Percentiles rank a stretch among this genome's conserved stretches.
Evolutionary conservation across 2,329 filamentous ascomycete genomes (phyloP).

Genomic region (Cryphonectria parasitica): DNA sequence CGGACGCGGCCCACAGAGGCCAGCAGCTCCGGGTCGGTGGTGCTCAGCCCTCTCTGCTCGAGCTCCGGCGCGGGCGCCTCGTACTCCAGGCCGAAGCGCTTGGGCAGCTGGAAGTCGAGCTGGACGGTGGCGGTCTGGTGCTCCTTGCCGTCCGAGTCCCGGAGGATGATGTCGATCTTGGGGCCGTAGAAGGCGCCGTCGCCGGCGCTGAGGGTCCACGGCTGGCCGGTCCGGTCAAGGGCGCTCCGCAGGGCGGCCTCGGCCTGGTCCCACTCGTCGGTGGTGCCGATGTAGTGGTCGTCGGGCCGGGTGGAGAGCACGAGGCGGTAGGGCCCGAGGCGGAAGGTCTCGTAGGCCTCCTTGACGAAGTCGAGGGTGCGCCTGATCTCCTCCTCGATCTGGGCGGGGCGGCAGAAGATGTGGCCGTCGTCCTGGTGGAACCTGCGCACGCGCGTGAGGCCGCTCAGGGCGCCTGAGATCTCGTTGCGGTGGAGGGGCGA

Average conservation of each 20-base stretch:
- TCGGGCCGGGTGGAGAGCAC: conserved; percentile 78
- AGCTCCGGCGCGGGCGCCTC: conserved; percentile 67
- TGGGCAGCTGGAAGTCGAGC: conserved; percentile 86
- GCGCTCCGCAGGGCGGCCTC: conserved; percentile 69
- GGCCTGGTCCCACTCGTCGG: conserved; percentile 69
- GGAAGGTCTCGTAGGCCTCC: conserved; percentile 71
- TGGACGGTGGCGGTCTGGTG: conserved; percentile 90
- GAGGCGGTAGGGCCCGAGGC: conserved; percentile 73
- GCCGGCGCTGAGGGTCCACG: conserved; percentile 76
- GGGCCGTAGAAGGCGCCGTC: conserved; percentile 91
- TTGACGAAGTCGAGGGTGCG: conserved; percentile 75
- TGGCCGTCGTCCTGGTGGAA: conserved; percentile 93
- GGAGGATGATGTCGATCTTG: conserved; percentile 86
- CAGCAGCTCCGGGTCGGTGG: conserved; percentile 51
- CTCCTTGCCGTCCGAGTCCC: conserved; percentile 80
- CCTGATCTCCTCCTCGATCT: conserved; percentile 75
- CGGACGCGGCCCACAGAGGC: conserved; percentile 61
- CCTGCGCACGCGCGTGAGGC: conserved; percentile 79
- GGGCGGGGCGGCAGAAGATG: conserved; percentile 81
- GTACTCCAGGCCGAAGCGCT: conserved; percentile 79
- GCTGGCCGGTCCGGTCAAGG: conserved; percentile 64
- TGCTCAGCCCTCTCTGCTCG: conserved; percentile 57
- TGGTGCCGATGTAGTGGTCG: conserved; percentile 76
- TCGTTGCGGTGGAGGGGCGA: conserved; percentile 87
- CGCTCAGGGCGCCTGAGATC: conserved; percentile 77